phyloP scores from a whole-genome alignment of 2,329 filamentous ascomycete genomes.

The Periconia digitata region DNA sequence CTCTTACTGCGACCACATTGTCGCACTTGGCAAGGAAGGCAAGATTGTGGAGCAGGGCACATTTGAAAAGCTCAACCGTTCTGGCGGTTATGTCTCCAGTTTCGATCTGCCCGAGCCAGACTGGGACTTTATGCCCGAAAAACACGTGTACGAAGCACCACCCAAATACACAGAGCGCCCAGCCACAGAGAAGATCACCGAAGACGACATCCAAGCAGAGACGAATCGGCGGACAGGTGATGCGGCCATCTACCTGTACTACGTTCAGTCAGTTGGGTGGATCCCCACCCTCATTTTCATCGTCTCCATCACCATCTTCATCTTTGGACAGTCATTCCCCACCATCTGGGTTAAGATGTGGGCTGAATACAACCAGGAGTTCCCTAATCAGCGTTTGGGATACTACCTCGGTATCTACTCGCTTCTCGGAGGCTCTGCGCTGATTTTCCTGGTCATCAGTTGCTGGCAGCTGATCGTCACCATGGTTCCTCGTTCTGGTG shows the following conservation, averaged over 20 bases:
- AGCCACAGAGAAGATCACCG: constrained; percentile 22
- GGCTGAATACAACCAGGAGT: constrained; percentile 46
- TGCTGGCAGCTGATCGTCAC: constrained; percentile 53
- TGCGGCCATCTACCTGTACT: constrained; percentile 36
- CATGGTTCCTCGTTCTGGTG: constrained; percentile 57
- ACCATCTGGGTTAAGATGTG: constrained; percentile 54
- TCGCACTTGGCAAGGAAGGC: constrained; percentile 42
- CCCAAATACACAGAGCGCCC: constrained; percentile 31
- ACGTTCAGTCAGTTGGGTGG: constrained; percentile 34
- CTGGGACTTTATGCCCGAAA: constrained; percentile 33
- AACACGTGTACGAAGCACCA: constrained; percentile 32
- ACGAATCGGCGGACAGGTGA: constrained; percentile 37
- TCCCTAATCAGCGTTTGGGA: constrained; percentile 41
- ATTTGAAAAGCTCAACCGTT: constrained; percentile 41
- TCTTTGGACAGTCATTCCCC: constrained; percentile 32
- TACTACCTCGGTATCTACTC: constrained; percentile 38
- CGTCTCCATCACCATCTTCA: constrained; percentile 35
- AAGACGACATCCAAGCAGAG: constrained; percentile 34
- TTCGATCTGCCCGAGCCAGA: constrained; percentile 36
- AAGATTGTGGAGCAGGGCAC: constrained; percentile 44
- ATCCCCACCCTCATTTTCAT: constrained; percentile 32
- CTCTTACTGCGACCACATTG: constrained; percentile 45
- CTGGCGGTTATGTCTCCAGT: constrained; percentile 36
- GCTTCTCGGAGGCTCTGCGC: constrained; percentile 27
- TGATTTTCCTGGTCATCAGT: constrained; percentile 32